Evolutionary conservation across 1,284 basidiomycete species (phyloP), one percentile per base, ranked within the genome.

Genomic region (Meripilus lineatus): DNA sequence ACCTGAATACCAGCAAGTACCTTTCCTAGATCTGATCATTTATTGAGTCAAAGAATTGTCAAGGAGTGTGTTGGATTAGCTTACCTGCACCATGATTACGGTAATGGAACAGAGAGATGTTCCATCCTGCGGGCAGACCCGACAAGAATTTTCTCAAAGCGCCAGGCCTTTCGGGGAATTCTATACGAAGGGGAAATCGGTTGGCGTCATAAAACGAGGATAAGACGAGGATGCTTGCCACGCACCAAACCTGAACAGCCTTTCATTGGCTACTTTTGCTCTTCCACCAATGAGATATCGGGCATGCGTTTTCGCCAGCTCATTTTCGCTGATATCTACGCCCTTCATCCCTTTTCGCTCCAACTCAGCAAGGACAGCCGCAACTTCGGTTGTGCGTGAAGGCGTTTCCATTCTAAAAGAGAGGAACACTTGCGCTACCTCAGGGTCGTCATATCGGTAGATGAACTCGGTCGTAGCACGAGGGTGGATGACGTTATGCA

Each of bases 31-130:
- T 97, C 93, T 93, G 52, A 15, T n/a, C 17, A 17, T 42, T 13
- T 28, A 38, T 23, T 20, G 13, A 18, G 4, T 32, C 11, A 33
- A 23, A 23, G 38, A 50, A 13, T 26, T n/a, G n/a, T n/a, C n/a
- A n/a, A n/a, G n/a, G 25, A 45, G 36, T 21, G 10, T 24, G 13
- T 21, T n/a, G 6, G 46, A 17, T 24, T 48, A 6, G 71, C 81
- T 50, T 57, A 89, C 92, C 92, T 57, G 87, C 93, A 24, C 95
- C 95, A 55, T 99, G 94, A 63, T 97, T 97, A 47, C 95, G 78
- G 67, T 99, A 99, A 64, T 99, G 96, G 72, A 98, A 99, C 49
- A 99, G 66, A 1, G 91, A 89, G 42, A 99, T 91, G 66, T 96
- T 98, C 93, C 94, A 98, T 13, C 83, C 85, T 23, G 79, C 73